Conservation (phyloP, 2,329 filamentous ascomycete genomes). For the Emydomyces testavorans region DNA sequence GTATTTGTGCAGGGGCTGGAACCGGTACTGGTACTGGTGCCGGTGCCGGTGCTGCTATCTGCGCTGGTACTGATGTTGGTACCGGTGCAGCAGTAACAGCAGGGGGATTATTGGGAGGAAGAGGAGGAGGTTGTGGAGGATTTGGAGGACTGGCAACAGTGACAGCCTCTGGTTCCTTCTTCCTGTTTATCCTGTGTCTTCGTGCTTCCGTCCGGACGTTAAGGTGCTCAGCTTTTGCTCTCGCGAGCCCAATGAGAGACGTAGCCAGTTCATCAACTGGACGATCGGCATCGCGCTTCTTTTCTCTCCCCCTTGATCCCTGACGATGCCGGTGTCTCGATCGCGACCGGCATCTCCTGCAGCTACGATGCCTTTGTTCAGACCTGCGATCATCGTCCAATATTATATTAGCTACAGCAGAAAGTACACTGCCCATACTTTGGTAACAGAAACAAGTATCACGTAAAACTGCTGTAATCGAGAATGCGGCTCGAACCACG, state of each 20-base stretch:
- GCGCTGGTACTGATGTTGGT: too few relatives aligned
- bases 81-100: background rate
- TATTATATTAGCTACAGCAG: background rate
- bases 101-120: background rate
- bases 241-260: constrained; percentile 1
- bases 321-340: background rate
- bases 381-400: background rate
- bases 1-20: too few relatives aligned
- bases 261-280: constrained; percentile 1
- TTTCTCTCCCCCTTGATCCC: background rate
- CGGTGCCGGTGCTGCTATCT: too few relatives aligned
- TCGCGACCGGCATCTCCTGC: background rate
- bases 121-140: background rate
- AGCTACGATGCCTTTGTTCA: background rate
- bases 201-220: constrained; percentile 8
- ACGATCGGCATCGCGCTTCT: background rate
- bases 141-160: background rate
- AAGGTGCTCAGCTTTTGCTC: constrained; percentile 9
- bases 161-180: background rate
- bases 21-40: too few relatives aligned
- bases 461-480: background rate
- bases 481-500: background rate
- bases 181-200: constrained; percentile 2
- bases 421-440: background rate
- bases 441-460: background rate